Conservation (phyloP, 805 yeast genomes). For the Yarrowia yakushimensis region DNA sequence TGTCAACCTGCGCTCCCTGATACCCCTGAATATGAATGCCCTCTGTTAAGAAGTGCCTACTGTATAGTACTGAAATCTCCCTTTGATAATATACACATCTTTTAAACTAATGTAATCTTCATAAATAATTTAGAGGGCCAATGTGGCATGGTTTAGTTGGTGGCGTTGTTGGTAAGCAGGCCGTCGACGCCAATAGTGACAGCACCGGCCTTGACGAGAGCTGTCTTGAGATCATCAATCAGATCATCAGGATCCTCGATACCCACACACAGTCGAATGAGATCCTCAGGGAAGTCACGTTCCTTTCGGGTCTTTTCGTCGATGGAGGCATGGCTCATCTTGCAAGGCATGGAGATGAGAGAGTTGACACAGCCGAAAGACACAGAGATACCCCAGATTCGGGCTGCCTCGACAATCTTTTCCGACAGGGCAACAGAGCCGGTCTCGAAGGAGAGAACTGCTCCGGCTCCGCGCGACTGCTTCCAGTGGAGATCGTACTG, state of each 20-base stretch:
- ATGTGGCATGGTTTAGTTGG: not conserved
- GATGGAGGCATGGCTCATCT: slow-evolving; percentile 96
- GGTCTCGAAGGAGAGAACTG: slow-evolving; percentile 84
- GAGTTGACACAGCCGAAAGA: slow-evolving; percentile 94
- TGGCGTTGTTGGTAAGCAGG: slow-evolving; percentile 5
- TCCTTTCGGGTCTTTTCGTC: slow-evolving; percentile 82
- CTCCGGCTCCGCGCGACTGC: slow-evolving; percentile 82
- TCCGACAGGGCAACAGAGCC: slow-evolving; percentile 66
- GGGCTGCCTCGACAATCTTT: slow-evolving; percentile 68
- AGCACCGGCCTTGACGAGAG: slow-evolving; percentile 65
- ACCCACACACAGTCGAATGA: slow-evolving; percentile 86
- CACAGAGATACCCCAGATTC: slow-evolving; percentile 82
- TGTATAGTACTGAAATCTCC: no score
- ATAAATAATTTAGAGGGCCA: not conserved
- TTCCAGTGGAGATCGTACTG: slow-evolving; percentile 74
- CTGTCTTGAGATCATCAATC: slow-evolving; percentile 71
- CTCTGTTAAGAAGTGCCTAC: no score
- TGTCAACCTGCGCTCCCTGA: no score
- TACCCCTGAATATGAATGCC: no score
- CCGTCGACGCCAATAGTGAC: slow-evolving; percentile 30
- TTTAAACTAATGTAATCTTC: not conserved
- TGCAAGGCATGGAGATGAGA: slow-evolving; percentile 87
- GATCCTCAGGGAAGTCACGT: slow-evolving; percentile 88
- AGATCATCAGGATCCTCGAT: slow-evolving; percentile 80
- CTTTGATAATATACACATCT: not conserved